phyloP scores from a whole-genome alignment of 2,329 filamentous ascomycete genomes.

The Fusarium newnesense region DNA sequence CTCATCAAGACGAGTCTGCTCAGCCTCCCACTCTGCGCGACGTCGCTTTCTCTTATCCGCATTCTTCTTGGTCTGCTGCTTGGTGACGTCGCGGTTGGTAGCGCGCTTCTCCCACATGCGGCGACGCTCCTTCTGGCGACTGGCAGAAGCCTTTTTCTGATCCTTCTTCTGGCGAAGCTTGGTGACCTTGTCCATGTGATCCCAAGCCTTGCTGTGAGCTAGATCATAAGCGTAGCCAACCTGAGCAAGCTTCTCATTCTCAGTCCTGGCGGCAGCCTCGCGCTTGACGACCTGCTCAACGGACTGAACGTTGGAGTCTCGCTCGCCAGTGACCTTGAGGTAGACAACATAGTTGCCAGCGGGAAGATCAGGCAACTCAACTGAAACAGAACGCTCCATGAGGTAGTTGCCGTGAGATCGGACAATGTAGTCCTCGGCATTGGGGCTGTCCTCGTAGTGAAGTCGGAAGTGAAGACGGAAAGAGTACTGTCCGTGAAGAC shows the following conservation, averaged over 20 bases:
- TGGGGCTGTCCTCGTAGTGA: conserved; percentile 58
- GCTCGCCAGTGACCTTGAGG: conserved; percentile 63
- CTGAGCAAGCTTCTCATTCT: conserved; percentile 68
- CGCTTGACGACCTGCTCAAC: conserved; percentile 67
- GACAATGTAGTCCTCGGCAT: conserved; percentile 68
- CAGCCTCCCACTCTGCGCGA: conserved; percentile 43
- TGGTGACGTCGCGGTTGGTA: conserved; percentile 54
- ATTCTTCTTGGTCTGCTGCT: conserved; percentile 54
- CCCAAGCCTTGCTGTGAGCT: conserved; percentile 67
- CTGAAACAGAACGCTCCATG: conserved; percentile 67
- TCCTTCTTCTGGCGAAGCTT: conserved; percentile 61
- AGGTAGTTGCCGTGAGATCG: conserved; percentile 68
- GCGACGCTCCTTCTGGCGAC: conserved; percentile 57
- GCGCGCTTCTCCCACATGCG: conserved; percentile 62
- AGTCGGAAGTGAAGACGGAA: conserved; percentile 63
- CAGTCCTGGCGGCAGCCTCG: conserved; percentile 57
- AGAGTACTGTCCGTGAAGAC: conserved; percentile 67
- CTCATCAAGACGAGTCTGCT: conserved; percentile 41
- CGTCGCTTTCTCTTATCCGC: conserved; percentile 48
- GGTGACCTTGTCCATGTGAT: conserved; percentile 60
- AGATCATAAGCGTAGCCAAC: conserved; percentile 69
- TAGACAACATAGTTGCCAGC: conserved; percentile 68
- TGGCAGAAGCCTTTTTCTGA: conserved; percentile 60
- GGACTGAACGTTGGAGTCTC: conserved; percentile 55
- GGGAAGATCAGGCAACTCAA: conserved; percentile 65